Evolutionary conservation across 768 basidiomycete species (phyloP).

Genomic region (Dendrothele bispora): DNA sequence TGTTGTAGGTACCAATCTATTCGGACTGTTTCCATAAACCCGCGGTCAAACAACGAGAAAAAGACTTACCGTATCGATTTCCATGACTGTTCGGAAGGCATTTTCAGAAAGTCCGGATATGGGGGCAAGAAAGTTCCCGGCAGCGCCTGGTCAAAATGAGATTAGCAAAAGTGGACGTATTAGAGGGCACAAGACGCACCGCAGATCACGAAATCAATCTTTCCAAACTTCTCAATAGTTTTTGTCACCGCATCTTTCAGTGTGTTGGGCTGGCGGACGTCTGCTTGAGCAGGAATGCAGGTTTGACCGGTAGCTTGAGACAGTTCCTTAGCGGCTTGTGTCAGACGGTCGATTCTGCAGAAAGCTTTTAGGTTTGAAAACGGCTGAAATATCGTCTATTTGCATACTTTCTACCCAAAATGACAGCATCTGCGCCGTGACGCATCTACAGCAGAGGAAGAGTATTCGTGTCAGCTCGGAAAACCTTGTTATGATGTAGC

Average conservation of each 20-base stretch:
- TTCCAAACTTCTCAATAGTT: conserved; percentile 75
- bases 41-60: neutral
- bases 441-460: conserved; percentile 54
- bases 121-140: conserved; percentile 93
- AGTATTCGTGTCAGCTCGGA: neutral
- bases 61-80: conserved; percentile 81
- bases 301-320: conserved; percentile 63
- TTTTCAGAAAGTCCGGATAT: conserved; percentile 84
- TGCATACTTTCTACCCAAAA: conserved; percentile 85
- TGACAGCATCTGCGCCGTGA: conserved; percentile 79
- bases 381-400: neutral
- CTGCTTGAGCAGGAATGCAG: conserved; percentile 75
- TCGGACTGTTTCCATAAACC: neutral
- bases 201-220: conserved; percentile 94
- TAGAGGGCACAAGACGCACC: conserved; percentile 47
- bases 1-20: conserved; percentile 91
- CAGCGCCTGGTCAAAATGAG: conserved; percentile 62
- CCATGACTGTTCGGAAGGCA: conserved; percentile 89
- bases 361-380: conserved; percentile 2
- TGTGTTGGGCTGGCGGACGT: conserved; percentile 77
- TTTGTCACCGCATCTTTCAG: conserved; percentile 74
- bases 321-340: conserved; percentile 68
- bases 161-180: neutral
- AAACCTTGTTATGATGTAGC: too few relatives aligned
- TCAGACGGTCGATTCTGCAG: conserved; percentile 68